Evolutionary conservation across 2,329 filamentous ascomycete genomes (phyloP), one percentile per base, ranked within the genome.

Genomic region (Cladosporium oxysporum): DNA sequence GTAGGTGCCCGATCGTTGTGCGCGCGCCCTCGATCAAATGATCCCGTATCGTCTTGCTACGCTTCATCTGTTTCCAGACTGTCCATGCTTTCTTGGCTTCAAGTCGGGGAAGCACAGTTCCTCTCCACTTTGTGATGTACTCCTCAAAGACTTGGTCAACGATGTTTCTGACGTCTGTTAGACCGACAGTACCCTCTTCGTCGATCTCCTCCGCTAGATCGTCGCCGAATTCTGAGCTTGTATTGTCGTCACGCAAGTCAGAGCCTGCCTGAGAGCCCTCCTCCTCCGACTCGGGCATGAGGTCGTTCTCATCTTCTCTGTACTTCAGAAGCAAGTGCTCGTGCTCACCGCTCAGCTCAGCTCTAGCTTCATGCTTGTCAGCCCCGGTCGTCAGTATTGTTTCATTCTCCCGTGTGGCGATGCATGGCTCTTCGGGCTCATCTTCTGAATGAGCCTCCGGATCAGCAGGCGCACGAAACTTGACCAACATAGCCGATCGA

Each of bases 21-120:
- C 79, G 78, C n/a, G 84, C 80, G 8, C 72, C 69, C 1, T 79
- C 74, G 21, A 89, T 83, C 29, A 83, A 78, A 1, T 68, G 65
- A 14, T 77, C 76, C 35, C 79, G 74, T 76, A 71, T 68, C 76
- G 37, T 69, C 1, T 78, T 77, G 50, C 76, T 74, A 11, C 79
- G 80, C 60, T 82, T 85, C 33, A 86, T 86, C 47, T 82, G 77
- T 28, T 76, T 74, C 92, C 91, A 96, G 2, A 90, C 70, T 3
- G 74, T 76, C 72, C 86, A 84, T 0, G 90, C 90, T 66, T 83
- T 87, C 4, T 83, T 87, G 5, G 75, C 75, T 65, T 87, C 79
- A 16, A 86, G 79, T 62, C 77, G 75, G 3, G 78, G 73, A 58
- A 82, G 81, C 66, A 87, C 82, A 86, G 4, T 83, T 87, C 6